phyloP scores from a whole-genome alignment of 352 stramenopile species.

The Globisporangium radiosum region DNA sequence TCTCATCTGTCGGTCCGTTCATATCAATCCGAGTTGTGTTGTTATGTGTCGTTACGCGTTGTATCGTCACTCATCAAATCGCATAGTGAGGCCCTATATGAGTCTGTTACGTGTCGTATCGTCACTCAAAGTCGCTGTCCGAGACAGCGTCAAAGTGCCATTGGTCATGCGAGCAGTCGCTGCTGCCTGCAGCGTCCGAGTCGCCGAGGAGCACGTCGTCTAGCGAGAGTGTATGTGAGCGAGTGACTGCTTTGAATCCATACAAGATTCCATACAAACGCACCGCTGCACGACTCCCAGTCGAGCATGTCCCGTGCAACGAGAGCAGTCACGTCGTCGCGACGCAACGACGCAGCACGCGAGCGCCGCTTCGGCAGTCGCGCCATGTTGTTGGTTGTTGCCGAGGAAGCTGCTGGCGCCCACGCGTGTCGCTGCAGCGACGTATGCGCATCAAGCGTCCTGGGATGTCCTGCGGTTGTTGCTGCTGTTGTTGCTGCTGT shows the following conservation, averaged over 20 bases:
- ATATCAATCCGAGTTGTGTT: background rate
- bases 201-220: constrained; percentile 27
- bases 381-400: background rate
- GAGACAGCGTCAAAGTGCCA: constrained; percentile 62
- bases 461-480: background rate
- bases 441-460: background rate
- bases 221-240: background rate
- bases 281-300: constrained; percentile 68
- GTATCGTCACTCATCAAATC: no score
- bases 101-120: background rate
- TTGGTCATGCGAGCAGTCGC: constrained; percentile 11
- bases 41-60: background rate
- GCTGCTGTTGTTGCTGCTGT: constrained; percentile 1
- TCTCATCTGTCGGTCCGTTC: no score
- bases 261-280: background rate
- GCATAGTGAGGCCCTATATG: no score
- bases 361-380: background rate
- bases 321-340: background rate
- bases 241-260: no score
- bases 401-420: constrained; percentile 6
- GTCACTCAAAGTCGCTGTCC: constrained; percentile 58
- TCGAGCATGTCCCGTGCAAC: constrained; percentile 36
- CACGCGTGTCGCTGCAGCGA: constrained; percentile 16
- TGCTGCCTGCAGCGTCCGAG: constrained; percentile 4
- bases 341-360: background rate